Conservation (phyloP, 164 flowering plant species). For the Nymphaea thermarum region DNA sequence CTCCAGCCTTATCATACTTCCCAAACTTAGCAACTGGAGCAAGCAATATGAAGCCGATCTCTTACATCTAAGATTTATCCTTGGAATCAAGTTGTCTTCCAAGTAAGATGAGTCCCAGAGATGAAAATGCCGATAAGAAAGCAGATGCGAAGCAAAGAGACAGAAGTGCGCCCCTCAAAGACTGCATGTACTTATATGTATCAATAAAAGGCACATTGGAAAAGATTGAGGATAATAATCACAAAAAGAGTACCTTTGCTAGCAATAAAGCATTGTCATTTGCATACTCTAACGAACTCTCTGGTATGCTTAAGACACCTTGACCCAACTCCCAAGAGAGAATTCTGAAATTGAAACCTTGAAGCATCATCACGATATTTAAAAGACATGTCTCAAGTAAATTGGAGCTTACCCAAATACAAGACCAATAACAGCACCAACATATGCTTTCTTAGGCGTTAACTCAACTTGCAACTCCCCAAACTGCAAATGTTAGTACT, state of each 20-base stretch:
- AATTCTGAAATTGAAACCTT: conserved; percentile 25
- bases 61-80: conserved; percentile 25
- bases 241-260: conserved; percentile 44
- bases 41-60: too few relatives aligned
- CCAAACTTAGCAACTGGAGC: not conserved
- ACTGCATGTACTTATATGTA: conserved; percentile 39
- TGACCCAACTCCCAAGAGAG: conserved; percentile 72
- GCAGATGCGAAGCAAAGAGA: conserved; percentile 53
- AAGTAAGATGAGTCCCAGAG: conserved; percentile 57
- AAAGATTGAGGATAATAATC: not conserved
- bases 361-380: not conserved
- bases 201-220: not conserved
- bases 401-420: conserved; percentile 48
- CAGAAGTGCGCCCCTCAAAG: conserved; percentile 68
- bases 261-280: conserved; percentile 82
- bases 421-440: conserved; percentile 69
- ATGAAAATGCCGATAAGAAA: conserved; percentile 38
- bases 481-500: conserved; percentile 44
- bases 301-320: conserved; percentile 72
- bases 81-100: conserved; percentile 35
- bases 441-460: conserved; percentile 57
- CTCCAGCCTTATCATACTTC: not conserved
- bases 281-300: conserved; percentile 76
- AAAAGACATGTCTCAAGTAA: not conserved
- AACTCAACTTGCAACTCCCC: conserved; percentile 85